Evolutionary conservation across 2,329 filamentous ascomycete genomes (phyloP).

Genomic region (Ceratocystis eucalypticola): DNA sequence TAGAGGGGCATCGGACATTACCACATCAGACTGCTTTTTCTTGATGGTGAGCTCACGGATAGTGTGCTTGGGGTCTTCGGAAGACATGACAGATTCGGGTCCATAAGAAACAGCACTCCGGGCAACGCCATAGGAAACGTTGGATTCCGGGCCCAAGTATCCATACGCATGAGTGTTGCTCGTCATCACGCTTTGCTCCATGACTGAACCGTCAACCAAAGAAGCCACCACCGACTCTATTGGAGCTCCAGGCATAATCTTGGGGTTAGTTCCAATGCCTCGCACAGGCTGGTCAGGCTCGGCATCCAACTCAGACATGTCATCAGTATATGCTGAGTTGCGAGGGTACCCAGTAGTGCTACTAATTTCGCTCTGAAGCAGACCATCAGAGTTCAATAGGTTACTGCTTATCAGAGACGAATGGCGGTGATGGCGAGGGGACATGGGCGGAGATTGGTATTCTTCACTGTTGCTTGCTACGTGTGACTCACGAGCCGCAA

Average conservation of each 20-base stretch:
- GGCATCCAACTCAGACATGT: constrained; percentile 44
- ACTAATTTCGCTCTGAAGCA: constrained; percentile 13
- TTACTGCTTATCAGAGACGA: constrained; percentile 43
- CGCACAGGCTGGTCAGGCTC: constrained; percentile 57
- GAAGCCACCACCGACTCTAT: constrained; percentile 88
- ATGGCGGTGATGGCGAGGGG: constrained; percentile 34
- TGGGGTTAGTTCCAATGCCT: constrained; percentile 58
- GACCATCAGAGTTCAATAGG: constrained; percentile 28
- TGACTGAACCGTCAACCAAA: constrained; percentile 59
- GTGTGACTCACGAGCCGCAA: constrained; percentile 43
- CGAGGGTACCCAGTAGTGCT: constrained; percentile 34
- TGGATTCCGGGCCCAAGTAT: constrained; percentile 16
- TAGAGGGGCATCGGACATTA: background rate
- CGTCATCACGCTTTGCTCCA: constrained; percentile 56
- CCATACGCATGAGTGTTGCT: constrained; percentile 21
- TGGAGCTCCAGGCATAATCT: constrained; percentile 58
- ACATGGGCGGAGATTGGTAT: constrained; percentile 46
- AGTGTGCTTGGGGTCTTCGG: constrained; percentile 23
- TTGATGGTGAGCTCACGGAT: constrained; percentile 17
- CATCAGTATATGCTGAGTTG: constrained; percentile 36
- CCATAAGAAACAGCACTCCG: constrained; percentile 25
- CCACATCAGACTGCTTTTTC: constrained; percentile 12
- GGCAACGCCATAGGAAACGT: constrained; percentile 13
- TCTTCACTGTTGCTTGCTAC: constrained; percentile 37
- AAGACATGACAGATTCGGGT: constrained; percentile 28